Evolutionary conservation across 2,329 filamentous ascomycete genomes (phyloP), one percentile per base, ranked within the genome.

Genomic region (Epichloe gansuensis): DNA sequence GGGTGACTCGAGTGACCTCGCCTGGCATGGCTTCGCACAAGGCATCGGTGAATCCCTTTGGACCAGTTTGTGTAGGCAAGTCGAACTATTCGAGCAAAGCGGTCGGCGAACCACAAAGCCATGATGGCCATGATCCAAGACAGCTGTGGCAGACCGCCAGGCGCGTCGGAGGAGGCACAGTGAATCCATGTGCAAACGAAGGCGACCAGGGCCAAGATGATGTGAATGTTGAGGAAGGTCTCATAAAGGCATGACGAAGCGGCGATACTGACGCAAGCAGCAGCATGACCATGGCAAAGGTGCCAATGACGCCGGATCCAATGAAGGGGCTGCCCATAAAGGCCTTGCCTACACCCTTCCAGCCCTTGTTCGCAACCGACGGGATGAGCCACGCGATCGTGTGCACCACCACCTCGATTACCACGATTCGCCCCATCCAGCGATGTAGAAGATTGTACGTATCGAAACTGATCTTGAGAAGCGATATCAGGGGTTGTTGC

Each of bases 221-320:
- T 90, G 70, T 97, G 93, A 34, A 85, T 70, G 65, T 87, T 88
- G 61, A 97, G 78, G 72, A 98, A 98, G 1, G 89, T 94, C 72
- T 98, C 93, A 72, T 98, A 98, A 66, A 96, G 41, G 91, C 90
- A 68, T 96, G 91, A 56, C 93, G 84, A 50, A 98, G 65, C 0
- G 90, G 85, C 2, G 89, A 91, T 51, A 86, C 72, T 9, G 89
- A 85, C 31, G 85, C 73, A 50, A 95, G 62, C 51, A 86, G 63
- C 46, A 97, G 74, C 45, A 86, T 65, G 42, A 80, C 60, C 64
- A 95, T 78, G 39, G 79, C 76, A 48, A 79, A 65, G 2, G 73
- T 77, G 46, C 77, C 83, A 28, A 83, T 71, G 61, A 81, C 76
- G 44, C 85, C 85, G 39, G 81, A 85, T 34, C 69, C 69, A 54